Conservation (phyloP, 2,329 filamentous ascomycete genomes). For the Cephalotrichum gorgonifer region DNA sequence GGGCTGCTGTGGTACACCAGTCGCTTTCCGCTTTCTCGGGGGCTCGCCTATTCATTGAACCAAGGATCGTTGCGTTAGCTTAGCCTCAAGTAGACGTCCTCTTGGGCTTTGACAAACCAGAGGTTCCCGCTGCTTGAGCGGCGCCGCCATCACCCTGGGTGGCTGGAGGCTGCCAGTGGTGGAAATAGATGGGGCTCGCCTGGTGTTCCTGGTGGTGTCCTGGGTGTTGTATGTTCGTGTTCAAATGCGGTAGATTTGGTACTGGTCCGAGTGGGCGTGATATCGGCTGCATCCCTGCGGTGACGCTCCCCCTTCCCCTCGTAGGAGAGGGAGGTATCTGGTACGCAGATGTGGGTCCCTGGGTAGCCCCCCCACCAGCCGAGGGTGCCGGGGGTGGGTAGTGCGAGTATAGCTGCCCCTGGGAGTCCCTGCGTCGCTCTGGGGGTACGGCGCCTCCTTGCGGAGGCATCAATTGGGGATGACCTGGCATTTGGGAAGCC, state of each 20-base stretch:
- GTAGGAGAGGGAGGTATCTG: conserved; percentile 27
- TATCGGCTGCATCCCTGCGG: conserved; percentile 21
- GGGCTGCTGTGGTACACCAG: conserved; percentile 30
- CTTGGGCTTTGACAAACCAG: conserved; percentile 56
- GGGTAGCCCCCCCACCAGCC: conserved; percentile 2
- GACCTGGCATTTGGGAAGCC: conserved; percentile 28
- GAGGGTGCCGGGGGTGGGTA: conserved; percentile 34
- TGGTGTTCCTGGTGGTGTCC: conserved; percentile 35
- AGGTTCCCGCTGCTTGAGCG: conserved; percentile 62
- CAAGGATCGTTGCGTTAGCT: background rate
- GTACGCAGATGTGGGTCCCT: background rate
- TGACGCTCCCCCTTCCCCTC: conserved; percentile 38
- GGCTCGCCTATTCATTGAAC: conserved; percentile 52
- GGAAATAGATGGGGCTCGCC: conserved; percentile 63
- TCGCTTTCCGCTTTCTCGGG: conserved; percentile 77
- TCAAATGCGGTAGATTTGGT: conserved; percentile 31
- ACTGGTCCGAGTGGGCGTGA: conserved; percentile 24
- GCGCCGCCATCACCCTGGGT: conserved; percentile 49
- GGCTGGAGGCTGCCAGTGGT: conserved; percentile 81
- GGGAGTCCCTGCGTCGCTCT: conserved; percentile 43
- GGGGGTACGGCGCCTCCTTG: conserved; percentile 37
- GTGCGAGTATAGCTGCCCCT: conserved; percentile 21
- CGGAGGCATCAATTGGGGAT: conserved; percentile 37
- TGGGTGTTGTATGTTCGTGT: conserved; percentile 31
- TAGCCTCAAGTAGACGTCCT: conserved; percentile 22